Base-by-base conservation (phyloP, 129 eudicot species). In the Saussurea involucrata region DNA sequence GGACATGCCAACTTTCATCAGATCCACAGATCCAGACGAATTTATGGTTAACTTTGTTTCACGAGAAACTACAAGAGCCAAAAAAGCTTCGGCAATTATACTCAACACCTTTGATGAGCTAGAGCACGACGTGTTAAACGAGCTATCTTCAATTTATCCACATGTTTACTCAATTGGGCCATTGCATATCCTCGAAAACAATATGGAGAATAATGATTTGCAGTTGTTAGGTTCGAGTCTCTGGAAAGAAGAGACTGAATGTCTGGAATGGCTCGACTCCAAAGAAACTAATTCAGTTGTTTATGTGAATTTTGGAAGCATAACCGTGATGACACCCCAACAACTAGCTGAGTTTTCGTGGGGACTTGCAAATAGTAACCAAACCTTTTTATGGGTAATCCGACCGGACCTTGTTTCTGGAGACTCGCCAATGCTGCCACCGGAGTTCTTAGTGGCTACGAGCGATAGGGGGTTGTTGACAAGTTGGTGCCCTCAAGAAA, bases 401-500 rank as follows among this genome's bases (percentile, higher is more conserved):
- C 70, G 83, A 69, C 65, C 73, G 0, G 83, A 80, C 34, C 22
- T 72, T 4, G 68, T 79, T 29, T 7, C 18, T 0, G 75, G 69
- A 0, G 79, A 80, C 28, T 67, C 75, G 0, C 44, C 58, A 0
- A 11, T 73, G 24, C 53, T 73, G 25, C 75, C 69, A 72, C 69
- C 70, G 0, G 84, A 73, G 74, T 66, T 80, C 66, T 13, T 80
- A 33, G 53, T 20, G 9, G 68, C 44, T 12, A 73, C 74, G 0
- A 63, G 6, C 2, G 13, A 53, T 15, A 80, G 78, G 25, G 36
- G 79, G 0, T 33, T 80, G 6, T 31, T 80, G 5, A 28, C 74
- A 61, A 37, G 73, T 63, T 79, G 83, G 78, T 79, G 83, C 64
- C 78, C 78, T 2, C 78, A 79, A 72, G 73, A 63, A 53, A 63